Percentiles rank a stretch among this genome's conserved stretches.
phyloP scores from a whole-genome alignment of 2,329 filamentous ascomycete genomes.

The Trichoderma polysporum region DNA sequence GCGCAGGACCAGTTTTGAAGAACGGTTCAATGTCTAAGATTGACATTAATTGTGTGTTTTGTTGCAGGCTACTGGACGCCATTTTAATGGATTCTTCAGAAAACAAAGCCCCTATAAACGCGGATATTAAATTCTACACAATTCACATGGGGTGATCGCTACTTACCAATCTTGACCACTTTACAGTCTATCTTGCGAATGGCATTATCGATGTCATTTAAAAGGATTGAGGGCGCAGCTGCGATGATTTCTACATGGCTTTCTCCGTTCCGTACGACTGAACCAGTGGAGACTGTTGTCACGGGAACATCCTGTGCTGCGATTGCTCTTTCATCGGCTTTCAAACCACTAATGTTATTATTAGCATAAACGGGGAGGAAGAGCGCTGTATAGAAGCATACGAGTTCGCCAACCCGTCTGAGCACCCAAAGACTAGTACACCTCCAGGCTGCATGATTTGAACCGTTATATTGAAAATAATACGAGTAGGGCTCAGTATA shows the following conservation, averaged over 20 bases:
- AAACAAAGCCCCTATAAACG: too few species aligned
- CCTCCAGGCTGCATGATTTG: neutral
- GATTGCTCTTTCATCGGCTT: slow-evolving; percentile 12
- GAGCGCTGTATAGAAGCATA: neutral
- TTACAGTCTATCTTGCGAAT: neutral
- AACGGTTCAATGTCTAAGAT: slow-evolving; percentile 17
- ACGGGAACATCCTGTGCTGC: neutral
- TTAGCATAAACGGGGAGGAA: neutral
- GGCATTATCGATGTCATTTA: neutral
- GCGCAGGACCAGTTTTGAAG: slow-evolving; percentile 15
- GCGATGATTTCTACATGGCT: neutral
- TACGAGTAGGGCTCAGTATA: too few species aligned
- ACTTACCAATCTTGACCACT: neutral
- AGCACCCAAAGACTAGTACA: neutral
- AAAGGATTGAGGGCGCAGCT: neutral
- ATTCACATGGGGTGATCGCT: too few species aligned
- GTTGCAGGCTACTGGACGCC: slow-evolving; percentile 4
- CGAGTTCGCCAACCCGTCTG: neutral
- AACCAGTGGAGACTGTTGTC: neutral
- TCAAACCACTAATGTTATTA: slow-evolving; percentile 2
- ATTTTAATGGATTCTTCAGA: neutral
- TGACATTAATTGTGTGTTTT: neutral
- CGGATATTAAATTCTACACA: too few species aligned
- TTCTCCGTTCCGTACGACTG: neutral
- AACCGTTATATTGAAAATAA: neutral